Evolutionary conservation across 371 early-diverging fungal species (phyloP), one percentile per base, ranked within the genome.

Genomic region (Basidiobolus heterosporus): DNA sequence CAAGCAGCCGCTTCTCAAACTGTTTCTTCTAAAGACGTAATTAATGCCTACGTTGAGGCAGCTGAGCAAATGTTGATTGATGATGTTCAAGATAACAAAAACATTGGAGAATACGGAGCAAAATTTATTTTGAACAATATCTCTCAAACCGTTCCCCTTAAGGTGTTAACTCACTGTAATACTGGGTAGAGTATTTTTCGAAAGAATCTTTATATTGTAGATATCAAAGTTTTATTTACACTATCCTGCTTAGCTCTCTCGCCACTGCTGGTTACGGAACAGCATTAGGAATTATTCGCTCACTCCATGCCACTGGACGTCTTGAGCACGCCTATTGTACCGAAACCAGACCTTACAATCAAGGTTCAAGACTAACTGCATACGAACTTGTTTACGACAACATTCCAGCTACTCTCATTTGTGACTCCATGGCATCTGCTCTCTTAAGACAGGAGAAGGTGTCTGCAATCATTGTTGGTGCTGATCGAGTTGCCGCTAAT

Each of bases 311-410:
- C 14, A 59, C 52, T 15, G 60, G 65, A 4, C 46, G 61, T 1
- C 64, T 91, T 18, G 66, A 72, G 11, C 91, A 86, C 49, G 90
- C 82, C 19, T 92, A 76, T 50, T 96, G 90, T 62, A 90, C 94
- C 14, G 95, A 96, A 58, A 96, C 95, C 2, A 67, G 97, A 15
- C 97, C 95, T 6, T 96, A 96, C 64, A 93, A 92, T 65, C 94
- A 96, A 63, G 97, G 95, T 0, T 80, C 86, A 2, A 75, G 94
- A 7, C 64, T 96, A 50, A 96, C 95, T 7, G 88, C 95, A 17
- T 94, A 87, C 51, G 97, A 96, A 60, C 75, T 96, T 11, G 75
- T 82, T n/a, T 78, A 79, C 55, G 97, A 96, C 52, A 57, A 74
- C 17, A 93, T 96, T 20, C 91, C 93, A 2, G 61, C 88, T 1